These are phyloP conservation scores for Aspergillus biplanus DNA, from an alignment of 495 filamentous ascomycete genomes.

Conservation along the genomic window DNA sequence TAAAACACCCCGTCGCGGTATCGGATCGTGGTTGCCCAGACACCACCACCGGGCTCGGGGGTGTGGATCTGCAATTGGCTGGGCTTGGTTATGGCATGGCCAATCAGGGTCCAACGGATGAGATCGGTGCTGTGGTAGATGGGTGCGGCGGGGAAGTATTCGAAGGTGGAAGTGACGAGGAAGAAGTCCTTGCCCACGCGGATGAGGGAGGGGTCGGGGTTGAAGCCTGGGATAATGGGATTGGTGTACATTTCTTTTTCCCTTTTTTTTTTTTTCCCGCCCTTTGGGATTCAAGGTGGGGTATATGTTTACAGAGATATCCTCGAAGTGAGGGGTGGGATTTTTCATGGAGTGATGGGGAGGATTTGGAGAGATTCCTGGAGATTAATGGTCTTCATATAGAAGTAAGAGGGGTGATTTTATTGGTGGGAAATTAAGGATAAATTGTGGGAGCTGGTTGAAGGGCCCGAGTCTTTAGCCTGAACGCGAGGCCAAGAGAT, in stretches of 20 bases:
- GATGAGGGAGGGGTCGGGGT: conserved; percentile 47
- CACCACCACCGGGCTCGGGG: conserved; percentile 50
- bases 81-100: conserved; percentile 60
- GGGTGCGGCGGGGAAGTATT: conserved; percentile 51
- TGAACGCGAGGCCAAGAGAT: too few relatives aligned
- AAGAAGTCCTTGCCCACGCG: conserved; percentile 45
- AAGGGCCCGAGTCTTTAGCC: too few relatives aligned
- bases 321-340: neutral
- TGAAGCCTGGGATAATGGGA: conserved; percentile 46
- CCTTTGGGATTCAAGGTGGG: neutral
- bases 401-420: neutral
- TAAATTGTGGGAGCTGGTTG: too few relatives aligned
- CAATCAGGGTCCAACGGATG: conserved; percentile 50
- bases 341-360: neutral
- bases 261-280: neutral
- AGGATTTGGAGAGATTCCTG: too few relatives aligned
- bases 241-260: conserved; percentile 31
- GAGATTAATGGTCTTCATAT: too few relatives aligned
- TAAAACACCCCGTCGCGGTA: conserved; percentile 45
- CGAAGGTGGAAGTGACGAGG: conserved; percentile 51
- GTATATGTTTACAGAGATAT: neutral
- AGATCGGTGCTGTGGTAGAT: conserved; percentile 53
- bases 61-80: conserved; percentile 66
- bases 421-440: neutral
- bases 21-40: conserved; percentile 50